These are phyloP conservation scores for Naganishia albida DNA, from an alignment of 1,284 basidiomycete genomes.

Conservation along the genomic window DNA sequence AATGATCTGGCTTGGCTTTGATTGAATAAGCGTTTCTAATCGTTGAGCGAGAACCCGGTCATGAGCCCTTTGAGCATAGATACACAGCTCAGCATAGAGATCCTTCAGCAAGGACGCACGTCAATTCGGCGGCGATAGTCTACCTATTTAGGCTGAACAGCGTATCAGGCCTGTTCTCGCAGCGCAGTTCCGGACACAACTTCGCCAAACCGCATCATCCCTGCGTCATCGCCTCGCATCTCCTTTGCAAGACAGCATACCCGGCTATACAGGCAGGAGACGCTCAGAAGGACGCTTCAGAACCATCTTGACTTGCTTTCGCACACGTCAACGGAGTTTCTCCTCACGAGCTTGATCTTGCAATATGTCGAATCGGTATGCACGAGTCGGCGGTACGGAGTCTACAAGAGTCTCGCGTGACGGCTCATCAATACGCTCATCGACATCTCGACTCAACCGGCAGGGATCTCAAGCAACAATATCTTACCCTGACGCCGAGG, in stretches of 20 bases:
- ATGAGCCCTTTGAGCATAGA: not conserved
- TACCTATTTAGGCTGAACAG: too few relatives aligned
- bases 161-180: too few relatives aligned
- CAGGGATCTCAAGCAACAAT: slow-evolving; percentile 6
- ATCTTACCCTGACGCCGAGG: slow-evolving; percentile 45
- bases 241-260: not conserved
- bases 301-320: too few relatives aligned
- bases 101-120: too few relatives aligned
- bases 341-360: too few relatives aligned
- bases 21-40: slow-evolving; percentile 1
- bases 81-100: not conserved
- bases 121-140: too few relatives aligned
- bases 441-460: not conserved
- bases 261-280: not conserved
- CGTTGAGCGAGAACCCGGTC: not conserved
- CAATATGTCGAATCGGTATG: slow-evolving; percentile 20
- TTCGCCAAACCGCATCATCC: not conserved
- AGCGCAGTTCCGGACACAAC: not conserved
- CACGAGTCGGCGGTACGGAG: slow-evolving; percentile 11
- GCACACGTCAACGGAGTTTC: too few relatives aligned
- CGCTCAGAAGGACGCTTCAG: too few relatives aligned
- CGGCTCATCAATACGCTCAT: slow-evolving; percentile 4
- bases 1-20: slow-evolving; percentile 5
- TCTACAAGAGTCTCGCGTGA: slow-evolving; percentile 6
- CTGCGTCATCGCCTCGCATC: slow-evolving; percentile 14